Base-by-base conservation (phyloP, 176 grass and related monocot genomes). In the Carex scoparia region DNA sequence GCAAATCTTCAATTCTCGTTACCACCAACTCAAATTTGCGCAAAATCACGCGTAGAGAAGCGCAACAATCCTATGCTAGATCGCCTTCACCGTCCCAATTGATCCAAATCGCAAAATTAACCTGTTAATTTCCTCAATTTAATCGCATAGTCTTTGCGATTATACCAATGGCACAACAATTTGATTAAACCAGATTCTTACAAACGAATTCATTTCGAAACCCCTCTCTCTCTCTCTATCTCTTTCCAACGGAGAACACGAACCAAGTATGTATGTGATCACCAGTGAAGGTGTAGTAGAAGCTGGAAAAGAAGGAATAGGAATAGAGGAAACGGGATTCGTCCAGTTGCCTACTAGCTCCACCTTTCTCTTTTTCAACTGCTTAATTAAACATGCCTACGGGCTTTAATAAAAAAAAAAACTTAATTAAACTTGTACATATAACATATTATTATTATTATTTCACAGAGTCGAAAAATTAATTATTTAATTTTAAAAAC, bases 21-120 rank as follows among this genome's bases (percentile, higher is more conserved):
- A 42, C 61, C 75, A 44, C 61, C 75, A 59, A 23, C 49, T 72
- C 51, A 86, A 81, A 86, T 71, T 81, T 5, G 55, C 23, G 54
- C 46, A 81, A 86, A 81, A 55, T 30, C 75, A 86, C 33, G 48
- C 2, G 18, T 68, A 51, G 28, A 79, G 70, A 46, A 86, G 54
- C 56, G n/a, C 48, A 1, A 85, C 31, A 42, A 76, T 79, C 70
- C 84, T 61, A 16, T 72, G 33, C 12, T 15, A 2, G 16, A 85
- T 35, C 83, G 15, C 59, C 19, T 64, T 76, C 38, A 79, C 61
- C 84, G 15, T 61, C 58, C 33, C 79, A 71, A 71, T 40, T 44
- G 7, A 71, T 46, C 0, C 19, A 46, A 71, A 71, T 71, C 35
- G 15, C 69, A 23, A 70, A 46, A 46, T 69, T 10, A n/a, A 10